Evolutionary conservation across 306 rosid species (phyloP).

Genomic region (Senna tora): DNA sequence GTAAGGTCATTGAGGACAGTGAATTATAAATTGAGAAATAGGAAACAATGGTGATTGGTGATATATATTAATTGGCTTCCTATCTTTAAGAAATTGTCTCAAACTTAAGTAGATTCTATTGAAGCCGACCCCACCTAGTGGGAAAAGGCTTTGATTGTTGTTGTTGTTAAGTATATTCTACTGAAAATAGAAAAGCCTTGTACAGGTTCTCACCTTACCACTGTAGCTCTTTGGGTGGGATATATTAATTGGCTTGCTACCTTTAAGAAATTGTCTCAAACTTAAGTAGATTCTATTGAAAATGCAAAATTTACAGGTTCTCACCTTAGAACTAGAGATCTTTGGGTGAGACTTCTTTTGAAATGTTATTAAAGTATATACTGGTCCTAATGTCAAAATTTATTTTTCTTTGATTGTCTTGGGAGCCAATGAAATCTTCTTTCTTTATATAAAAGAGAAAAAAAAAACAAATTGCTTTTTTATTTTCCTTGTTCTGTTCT

Average conservation of each 20-base stretch:
- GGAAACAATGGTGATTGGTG: background rate
- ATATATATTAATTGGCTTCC: background rate
- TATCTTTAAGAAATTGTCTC: background rate
- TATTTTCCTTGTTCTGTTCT: conserved; percentile 1
- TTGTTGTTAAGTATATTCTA: no score
- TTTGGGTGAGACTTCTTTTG: background rate
- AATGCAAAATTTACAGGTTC: background rate
- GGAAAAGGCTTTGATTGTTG: no score
- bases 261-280: background rate
- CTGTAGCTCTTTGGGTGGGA: no score
- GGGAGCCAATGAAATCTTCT: background rate
- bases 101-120: background rate
- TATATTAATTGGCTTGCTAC: background rate
- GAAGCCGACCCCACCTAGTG: no score
- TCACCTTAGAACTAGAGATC: background rate
- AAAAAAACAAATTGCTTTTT: background rate
- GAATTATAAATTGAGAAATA: background rate
- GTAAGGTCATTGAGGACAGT: background rate
- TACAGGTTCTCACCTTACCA: no score
- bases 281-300: background rate
- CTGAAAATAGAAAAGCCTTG: no score
- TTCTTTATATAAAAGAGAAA: background rate
- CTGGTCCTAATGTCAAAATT: background rate
- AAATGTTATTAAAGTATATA: background rate
- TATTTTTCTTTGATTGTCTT: background rate